Evolutionary conservation across 2,329 filamentous ascomycete species (phyloP).

Genomic region (Fusarium chuoi): DNA sequence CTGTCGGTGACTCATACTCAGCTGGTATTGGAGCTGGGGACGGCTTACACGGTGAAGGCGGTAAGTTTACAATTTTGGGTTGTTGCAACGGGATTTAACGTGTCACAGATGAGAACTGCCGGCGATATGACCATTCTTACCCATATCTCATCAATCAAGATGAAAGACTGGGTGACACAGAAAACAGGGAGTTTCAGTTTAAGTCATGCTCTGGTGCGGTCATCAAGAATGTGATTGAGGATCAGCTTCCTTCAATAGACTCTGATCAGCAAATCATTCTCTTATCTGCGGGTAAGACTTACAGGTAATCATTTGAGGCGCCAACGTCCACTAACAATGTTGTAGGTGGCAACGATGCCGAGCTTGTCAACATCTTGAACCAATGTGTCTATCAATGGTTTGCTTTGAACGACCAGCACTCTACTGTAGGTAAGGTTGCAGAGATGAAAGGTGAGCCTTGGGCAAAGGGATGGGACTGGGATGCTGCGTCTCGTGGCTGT

Average conservation of each 20-base stretch:
- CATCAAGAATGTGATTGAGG: neutral
- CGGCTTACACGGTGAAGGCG: neutral
- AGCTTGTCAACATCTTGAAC: slow-evolving; percentile 12
- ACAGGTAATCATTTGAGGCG: fast-evolving
- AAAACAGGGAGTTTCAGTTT: neutral
- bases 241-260: neutral
- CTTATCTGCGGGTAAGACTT: neutral
- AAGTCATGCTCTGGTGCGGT: neutral
- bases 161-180: neutral
- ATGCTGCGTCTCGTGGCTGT: neutral
- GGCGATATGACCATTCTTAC: slow-evolving; percentile 10
- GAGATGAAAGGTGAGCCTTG: neutral
- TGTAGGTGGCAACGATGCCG: slow-evolving; percentile 10
- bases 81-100: neutral
- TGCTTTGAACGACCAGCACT: neutral
- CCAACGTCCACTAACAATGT: fast-evolving
- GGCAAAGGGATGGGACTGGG: slow-evolving; percentile 3
- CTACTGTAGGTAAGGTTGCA: neutral
- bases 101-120: neutral
- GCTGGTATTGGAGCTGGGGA: slow-evolving; percentile 29
- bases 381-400: slow-evolving; percentile 18
- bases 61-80: neutral
- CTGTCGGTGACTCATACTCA: slow-evolving; percentile 25
- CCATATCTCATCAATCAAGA: slow-evolving; percentile 3
- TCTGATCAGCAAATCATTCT: neutral